phyloP scores from a whole-genome alignment of 2,329 filamentous ascomycete genomes.

The Helotiales sp. region DNA sequence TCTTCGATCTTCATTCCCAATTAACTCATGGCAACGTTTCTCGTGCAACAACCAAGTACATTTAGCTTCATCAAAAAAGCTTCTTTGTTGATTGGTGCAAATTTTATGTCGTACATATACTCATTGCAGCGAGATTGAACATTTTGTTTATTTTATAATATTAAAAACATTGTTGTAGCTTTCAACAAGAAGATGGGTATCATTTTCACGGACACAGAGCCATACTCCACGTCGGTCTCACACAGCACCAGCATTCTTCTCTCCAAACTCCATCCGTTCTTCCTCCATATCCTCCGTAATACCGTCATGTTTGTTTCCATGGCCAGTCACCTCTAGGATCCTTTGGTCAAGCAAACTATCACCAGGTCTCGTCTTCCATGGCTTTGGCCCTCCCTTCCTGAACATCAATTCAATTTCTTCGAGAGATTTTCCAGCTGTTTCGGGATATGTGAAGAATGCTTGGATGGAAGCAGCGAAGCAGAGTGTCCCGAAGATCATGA shows the following conservation, averaged over 20 bases:
- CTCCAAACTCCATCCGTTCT: not conserved
- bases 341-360: constrained; percentile 18
- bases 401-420: constrained; percentile 39
- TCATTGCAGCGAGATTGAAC: too few species aligned
- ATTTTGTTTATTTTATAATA: not conserved
- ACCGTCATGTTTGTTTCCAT: constrained; percentile 5
- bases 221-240: too few species aligned
- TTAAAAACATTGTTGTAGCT: too few species aligned
- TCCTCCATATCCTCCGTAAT: not conserved
- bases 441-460: constrained; percentile 34
- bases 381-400: constrained; percentile 13
- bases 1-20: too few species aligned
- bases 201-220: too few species aligned
- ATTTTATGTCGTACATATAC: too few species aligned
- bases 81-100: too few species aligned
- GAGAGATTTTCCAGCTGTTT: constrained; percentile 36
- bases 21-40: too few species aligned
- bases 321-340: constrained; percentile 18
- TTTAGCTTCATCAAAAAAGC: too few species aligned
- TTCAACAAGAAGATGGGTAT: too few species aligned
- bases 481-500: constrained; percentile 49
- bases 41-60: too few species aligned
- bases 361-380: constrained; percentile 28
- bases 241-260: not conserved
- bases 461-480: constrained; percentile 43